Percentiles rank a stretch among this genome's conserved stretches.
Conservation (phyloP, 352 stramenopile genomes). For the Pythium aristosporum region DNA sequence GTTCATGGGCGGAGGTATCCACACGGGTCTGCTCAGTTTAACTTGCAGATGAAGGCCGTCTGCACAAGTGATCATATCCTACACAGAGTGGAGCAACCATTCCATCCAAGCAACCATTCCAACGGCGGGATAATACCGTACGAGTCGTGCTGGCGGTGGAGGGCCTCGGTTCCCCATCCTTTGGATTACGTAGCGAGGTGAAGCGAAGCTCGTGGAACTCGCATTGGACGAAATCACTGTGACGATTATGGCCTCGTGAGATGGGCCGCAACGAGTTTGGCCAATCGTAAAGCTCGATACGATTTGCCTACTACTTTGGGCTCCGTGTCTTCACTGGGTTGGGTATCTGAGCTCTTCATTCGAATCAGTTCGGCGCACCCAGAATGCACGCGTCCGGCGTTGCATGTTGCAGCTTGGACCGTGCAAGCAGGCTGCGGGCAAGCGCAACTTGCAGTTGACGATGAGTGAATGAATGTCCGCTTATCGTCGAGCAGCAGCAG, state of each 20-base stretch:
- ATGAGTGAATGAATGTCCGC: neutral
- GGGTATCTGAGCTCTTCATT: neutral
- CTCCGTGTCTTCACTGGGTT: neutral
- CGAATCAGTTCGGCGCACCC: conserved; percentile 1
- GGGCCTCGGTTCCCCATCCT: conserved; percentile 7
- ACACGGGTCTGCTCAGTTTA: neutral
- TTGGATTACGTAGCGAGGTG: conserved; percentile 14
- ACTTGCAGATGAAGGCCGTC: neutral
- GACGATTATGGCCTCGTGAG: conserved; percentile 2
- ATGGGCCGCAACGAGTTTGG: neutral
- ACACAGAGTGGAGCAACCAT: no score
- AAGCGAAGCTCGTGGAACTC: conserved; percentile 7
- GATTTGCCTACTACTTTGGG: neutral
- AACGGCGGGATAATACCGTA: neutral
- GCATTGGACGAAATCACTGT: neutral
- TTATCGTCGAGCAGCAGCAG: neutral
- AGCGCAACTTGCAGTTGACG: conserved; percentile 8
- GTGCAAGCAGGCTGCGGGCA: neutral
- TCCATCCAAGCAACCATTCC: no score
- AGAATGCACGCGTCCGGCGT: conserved; percentile 1
- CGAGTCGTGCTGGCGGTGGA: conserved; percentile 1
- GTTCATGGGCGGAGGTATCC: no score
- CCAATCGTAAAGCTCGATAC: neutral
- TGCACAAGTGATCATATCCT: neutral
- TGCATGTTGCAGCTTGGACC: neutral